A percentile compares a stretch with the other conserved stretches of the same genome.
phyloP scores from a whole-genome alignment of 768 basidiomycete species.

The Heimioporus sp. region DNA sequence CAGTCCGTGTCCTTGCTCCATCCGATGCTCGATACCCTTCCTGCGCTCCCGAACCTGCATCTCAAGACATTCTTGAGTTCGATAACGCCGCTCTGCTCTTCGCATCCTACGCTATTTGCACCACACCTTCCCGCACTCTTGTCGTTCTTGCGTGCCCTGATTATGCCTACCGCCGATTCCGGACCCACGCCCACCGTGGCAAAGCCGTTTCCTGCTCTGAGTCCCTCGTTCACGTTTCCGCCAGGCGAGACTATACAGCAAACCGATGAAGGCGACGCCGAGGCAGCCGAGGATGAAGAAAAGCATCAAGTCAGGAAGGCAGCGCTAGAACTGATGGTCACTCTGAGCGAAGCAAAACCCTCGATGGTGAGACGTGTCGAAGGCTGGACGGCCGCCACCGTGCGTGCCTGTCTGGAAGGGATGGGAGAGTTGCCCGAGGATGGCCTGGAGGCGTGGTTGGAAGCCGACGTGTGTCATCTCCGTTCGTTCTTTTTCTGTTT shows the following conservation, averaged over 20 bases:
- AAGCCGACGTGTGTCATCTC: slow-evolving; percentile 62
- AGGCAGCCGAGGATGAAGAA: slow-evolving; percentile 56
- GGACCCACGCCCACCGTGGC: slow-evolving; percentile 53
- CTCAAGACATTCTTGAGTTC: slow-evolving; percentile 66
- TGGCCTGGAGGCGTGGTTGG: slow-evolving; percentile 57
- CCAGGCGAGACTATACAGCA: slow-evolving; percentile 31
- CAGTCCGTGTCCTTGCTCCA: slow-evolving; percentile 60
- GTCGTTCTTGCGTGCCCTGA: slow-evolving; percentile 65
- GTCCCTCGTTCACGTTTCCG: slow-evolving; percentile 40
- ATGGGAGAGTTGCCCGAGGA: slow-evolving; percentile 78
- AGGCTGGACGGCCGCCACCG: slow-evolving; percentile 69
- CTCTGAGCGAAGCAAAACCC: slow-evolving; percentile 72
- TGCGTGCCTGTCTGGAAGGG: slow-evolving; percentile 76
- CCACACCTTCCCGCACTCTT: slow-evolving; percentile 69
- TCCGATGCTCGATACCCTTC: slow-evolving; percentile 75
- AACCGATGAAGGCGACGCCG: slow-evolving; percentile 31
- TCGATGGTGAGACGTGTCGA: slow-evolving; percentile 63
- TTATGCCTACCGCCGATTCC: slow-evolving; percentile 60
- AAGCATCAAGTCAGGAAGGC: slow-evolving; percentile 66
- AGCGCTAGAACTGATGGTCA: slow-evolving; percentile 82
- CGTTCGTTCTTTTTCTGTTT: slow-evolving; percentile 10
- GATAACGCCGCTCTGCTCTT: slow-evolving; percentile 67
- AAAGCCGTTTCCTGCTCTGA: slow-evolving; percentile 39
- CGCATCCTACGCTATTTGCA: slow-evolving; percentile 69
- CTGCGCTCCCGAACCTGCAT: slow-evolving; percentile 49